Evolutionary conservation across 2,329 filamentous ascomycete species (phyloP).

Genomic region (Colletotrichum tropicale): DNA sequence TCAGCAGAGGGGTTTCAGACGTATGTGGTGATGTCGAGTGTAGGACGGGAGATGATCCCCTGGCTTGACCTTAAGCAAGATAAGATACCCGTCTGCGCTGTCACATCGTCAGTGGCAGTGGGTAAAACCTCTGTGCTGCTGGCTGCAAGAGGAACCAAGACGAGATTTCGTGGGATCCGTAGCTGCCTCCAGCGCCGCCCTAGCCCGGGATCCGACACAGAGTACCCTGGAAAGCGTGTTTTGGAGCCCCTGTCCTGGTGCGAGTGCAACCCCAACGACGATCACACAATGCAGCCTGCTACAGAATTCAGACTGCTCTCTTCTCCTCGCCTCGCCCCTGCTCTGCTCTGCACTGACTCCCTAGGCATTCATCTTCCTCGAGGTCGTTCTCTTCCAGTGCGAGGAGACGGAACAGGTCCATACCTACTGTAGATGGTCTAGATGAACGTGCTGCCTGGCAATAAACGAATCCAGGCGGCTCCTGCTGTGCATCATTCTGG

Average conservation of each 20-base stretch:
- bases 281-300: constrained; percentile 19
- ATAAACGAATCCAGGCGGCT: neutral
- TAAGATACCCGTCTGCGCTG: neutral
- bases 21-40: neutral
- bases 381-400: neutral
- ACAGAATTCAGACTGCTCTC: constrained; percentile 4
- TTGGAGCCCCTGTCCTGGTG: neutral
- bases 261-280: neutral
- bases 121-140: neutral
- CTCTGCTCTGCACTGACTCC: neutral
- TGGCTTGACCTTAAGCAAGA: neutral
- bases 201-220: neutral
- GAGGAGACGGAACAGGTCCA: neutral
- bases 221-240: neutral
- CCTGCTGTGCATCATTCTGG: neutral
- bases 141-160: neutral
- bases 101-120: neutral
- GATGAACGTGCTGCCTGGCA: neutral
- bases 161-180: neutral
- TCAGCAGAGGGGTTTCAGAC: neutral
- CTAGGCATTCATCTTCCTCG: neutral
- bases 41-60: neutral
- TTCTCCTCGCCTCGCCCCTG: too few species aligned
- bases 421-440: neutral
- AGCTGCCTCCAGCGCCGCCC: neutral